Evolutionary conservation across 257 asterid species (phyloP).

Genomic region (Solanum paucissectum): DNA sequence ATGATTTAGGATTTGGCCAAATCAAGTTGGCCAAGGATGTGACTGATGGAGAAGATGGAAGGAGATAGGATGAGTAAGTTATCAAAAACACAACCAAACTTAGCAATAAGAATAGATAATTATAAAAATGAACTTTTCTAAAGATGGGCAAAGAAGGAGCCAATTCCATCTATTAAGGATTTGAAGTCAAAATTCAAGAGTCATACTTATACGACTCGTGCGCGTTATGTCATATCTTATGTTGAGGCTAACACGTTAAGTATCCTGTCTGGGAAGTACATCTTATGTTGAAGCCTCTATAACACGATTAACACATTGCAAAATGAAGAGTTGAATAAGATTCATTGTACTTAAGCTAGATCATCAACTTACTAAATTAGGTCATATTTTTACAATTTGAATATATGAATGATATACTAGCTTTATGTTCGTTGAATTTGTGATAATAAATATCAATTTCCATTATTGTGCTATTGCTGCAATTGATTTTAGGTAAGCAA

Average conservation of each 20-base stretch:
- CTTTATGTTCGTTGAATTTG: not conserved
- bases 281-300: not conserved
- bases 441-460: not conserved
- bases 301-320: not conserved
- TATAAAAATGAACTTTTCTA: constrained; percentile 40
- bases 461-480: not conserved
- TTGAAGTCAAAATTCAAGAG: not conserved
- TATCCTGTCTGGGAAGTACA: not conserved
- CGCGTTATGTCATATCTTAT: not conserved
- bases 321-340: not conserved
- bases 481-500: not conserved
- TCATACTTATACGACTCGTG: not conserved
- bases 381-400: not conserved
- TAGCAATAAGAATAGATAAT: constrained; percentile 26
- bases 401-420: not conserved
- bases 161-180: constrained; percentile 2
- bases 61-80: not conserved
- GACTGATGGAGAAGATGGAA: constrained; percentile 38
- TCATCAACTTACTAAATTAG: not conserved
- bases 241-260: not conserved
- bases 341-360: not conserved
- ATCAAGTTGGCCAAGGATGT: constrained; percentile 25
- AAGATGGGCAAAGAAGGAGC: constrained; percentile 22
- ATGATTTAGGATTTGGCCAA: constrained; percentile 1
- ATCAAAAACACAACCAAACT: constrained; percentile 46